Conservation (phyloP, 257 asterid species). For the Solanum peruvianum region DNA sequence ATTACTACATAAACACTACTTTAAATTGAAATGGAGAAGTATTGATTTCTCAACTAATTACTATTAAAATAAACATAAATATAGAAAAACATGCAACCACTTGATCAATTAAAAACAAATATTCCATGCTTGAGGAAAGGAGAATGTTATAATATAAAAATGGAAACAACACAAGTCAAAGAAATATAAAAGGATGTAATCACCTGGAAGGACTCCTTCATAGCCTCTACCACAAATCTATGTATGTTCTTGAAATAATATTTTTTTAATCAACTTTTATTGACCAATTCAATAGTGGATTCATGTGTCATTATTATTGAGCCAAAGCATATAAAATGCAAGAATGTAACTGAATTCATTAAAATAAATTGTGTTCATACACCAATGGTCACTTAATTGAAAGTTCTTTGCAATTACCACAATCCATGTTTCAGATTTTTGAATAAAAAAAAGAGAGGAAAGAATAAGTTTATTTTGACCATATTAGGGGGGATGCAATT, state of each 20-base stretch:
- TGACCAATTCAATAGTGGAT: conserved; percentile 61
- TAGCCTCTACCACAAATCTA: conserved; percentile 30
- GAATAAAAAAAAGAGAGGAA: not conserved
- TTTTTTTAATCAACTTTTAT: conserved; percentile 11
- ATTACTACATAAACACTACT: not conserved
- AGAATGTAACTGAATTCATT: not conserved
- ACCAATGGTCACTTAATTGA: conserved; percentile 16
- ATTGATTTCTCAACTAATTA: not conserved
- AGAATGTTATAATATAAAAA: conserved; percentile 1
- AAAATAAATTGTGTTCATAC: conserved; percentile 11
- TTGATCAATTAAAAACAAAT: conserved; percentile 19
- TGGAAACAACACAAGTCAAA: conserved; percentile 38
- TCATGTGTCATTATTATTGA: conserved; percentile 28
- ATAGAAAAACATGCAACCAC: conserved; percentile 18
- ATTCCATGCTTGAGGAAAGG: conserved; percentile 37
- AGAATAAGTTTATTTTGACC: conserved; percentile 35
- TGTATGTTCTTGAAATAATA: conserved; percentile 9
- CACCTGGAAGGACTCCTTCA: conserved; percentile 48
- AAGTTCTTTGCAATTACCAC: conserved; percentile 34
- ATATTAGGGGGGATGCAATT: conserved; percentile 14
- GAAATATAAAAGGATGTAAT: conserved; percentile 52
- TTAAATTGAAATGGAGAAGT: not conserved
- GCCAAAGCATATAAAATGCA: conserved; percentile 9
- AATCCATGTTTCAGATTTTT: not conserved
- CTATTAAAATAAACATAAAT: not conserved